Evolutionary conservation across 2,329 filamentous ascomycete species (phyloP).

Genomic region (Emmonsia crescens): DNA sequence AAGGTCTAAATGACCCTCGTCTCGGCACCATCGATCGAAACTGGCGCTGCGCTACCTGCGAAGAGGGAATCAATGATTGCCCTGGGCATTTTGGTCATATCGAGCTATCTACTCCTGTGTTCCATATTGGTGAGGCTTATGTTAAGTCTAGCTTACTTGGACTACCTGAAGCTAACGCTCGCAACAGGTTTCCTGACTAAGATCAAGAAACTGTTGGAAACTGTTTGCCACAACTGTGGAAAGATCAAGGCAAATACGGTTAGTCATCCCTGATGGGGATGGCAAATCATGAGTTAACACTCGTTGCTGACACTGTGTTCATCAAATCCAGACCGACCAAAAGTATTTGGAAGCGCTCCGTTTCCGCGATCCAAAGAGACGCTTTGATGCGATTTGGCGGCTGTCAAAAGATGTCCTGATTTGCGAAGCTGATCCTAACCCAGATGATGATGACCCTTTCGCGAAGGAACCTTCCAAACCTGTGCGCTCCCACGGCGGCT

Average conservation of each 20-base stretch:
- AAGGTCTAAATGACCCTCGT: constrained; percentile 88
- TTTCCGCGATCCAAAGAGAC: constrained; percentile 82
- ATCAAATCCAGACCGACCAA: constrained; percentile 58
- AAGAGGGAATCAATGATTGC: constrained; percentile 90
- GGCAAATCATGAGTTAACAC: constrained; percentile 42
- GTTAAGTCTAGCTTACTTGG: constrained; percentile 4
- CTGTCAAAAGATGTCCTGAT: constrained; percentile 79
- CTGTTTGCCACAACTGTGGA: constrained; percentile 97
- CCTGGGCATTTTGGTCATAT: constrained; percentile 98
- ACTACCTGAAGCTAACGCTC: constrained; percentile 18
- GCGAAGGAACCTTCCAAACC: constrained; percentile 51
- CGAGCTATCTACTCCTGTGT: constrained; percentile 91
- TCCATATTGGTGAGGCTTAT: constrained; percentile 54
- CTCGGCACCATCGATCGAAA: constrained; percentile 93
- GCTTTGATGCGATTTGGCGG: constrained; percentile 87
- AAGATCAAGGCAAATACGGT: constrained; percentile 96
- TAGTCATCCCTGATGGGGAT: constrained; percentile 58
- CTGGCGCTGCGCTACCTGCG: constrained; percentile 92
- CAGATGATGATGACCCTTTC: constrained; percentile 58
- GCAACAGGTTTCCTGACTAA: constrained; percentile 84
- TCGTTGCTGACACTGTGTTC: constrained; percentile 34
- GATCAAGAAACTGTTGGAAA: constrained; percentile 98
- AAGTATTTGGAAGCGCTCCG: constrained; percentile 72
- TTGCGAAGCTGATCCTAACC: constrained; percentile 67
- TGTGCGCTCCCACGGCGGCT: constrained; percentile 65